These are phyloP conservation scores for Aphanomyces cochlioides DNA, from an alignment of 352 stramenopile genomes.

Conservation along the genomic window DNA sequence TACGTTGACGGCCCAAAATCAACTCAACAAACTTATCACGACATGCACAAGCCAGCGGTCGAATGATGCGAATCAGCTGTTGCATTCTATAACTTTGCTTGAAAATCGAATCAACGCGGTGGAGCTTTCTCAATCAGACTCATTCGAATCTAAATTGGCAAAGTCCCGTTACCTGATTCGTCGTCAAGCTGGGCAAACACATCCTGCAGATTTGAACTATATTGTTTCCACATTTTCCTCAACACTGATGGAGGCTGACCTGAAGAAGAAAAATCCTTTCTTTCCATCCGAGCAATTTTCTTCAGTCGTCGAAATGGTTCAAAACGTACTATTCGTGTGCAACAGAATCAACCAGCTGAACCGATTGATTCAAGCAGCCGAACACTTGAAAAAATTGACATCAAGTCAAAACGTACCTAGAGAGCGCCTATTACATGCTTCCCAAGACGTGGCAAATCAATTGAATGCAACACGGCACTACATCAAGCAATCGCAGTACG, in stretches of 20 bases:
- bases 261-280: slow-evolving; percentile 70
- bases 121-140: slow-evolving; percentile 27
- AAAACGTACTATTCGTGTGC: slow-evolving; percentile 65
- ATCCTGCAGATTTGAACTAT: slow-evolving; percentile 70
- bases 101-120: slow-evolving; percentile 54
- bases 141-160: slow-evolving; percentile 16
- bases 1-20: slow-evolving; percentile 24
- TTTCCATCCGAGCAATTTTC: slow-evolving; percentile 31
- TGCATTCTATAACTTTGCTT: slow-evolving; percentile 49
- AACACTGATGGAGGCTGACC: slow-evolving; percentile 51
- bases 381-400: slow-evolving; percentile 17
- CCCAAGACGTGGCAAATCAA: slow-evolving; percentile 73
- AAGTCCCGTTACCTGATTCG: slow-evolving; percentile 57
- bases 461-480: slow-evolving; percentile 77
- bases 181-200: slow-evolving; percentile 54
- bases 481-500: slow-evolving; percentile 81
- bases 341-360: slow-evolving; percentile 85
- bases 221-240: slow-evolving; percentile 69
- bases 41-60: slow-evolving; percentile 49
- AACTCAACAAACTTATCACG: slow-evolving; percentile 50
- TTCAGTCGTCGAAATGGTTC: slow-evolving; percentile 46
- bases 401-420: neutral
- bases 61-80: slow-evolving; percentile 51
- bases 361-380: slow-evolving; percentile 56
- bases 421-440: slow-evolving; percentile 71